phyloP scores from a whole-genome alignment of 495 filamentous ascomycete species.

The Neurospora terricola region DNA sequence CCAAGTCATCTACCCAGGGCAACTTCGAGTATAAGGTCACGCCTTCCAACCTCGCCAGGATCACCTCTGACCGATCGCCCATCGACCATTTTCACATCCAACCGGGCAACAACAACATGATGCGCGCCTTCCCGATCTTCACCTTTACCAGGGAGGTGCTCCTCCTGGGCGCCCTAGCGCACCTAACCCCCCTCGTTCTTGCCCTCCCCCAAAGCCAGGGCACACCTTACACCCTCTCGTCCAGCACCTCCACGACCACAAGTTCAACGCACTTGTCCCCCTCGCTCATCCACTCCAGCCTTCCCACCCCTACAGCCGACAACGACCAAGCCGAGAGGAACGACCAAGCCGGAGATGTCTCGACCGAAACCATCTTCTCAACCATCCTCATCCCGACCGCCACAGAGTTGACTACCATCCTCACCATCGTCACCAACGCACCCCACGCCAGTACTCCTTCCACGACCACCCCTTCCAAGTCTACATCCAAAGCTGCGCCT shows the following conservation, averaged over 20 bases:
- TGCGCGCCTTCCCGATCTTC: background rate
- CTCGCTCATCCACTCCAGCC: background rate
- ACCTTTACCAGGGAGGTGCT: background rate
- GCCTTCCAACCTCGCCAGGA: background rate
- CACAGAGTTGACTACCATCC: background rate
- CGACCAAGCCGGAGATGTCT: background rate
- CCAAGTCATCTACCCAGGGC: background rate
- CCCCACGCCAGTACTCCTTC: background rate
- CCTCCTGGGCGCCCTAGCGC: too few relatives aligned
- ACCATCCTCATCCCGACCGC: background rate
- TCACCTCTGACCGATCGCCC: background rate
- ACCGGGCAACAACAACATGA: background rate
- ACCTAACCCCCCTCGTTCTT: too few relatives aligned
- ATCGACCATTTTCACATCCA: background rate
- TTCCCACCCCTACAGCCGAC: background rate
- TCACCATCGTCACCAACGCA: background rate
- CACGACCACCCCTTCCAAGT: background rate
- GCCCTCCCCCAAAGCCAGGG: background rate
- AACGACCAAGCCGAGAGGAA: background rate
- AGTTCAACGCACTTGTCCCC: background rate
- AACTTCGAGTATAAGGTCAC: background rate
- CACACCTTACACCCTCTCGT: background rate
- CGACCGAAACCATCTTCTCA: background rate
- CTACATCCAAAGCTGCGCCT: background rate
- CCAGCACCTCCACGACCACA: background rate